Base-by-base conservation (phyloP, 176 grass and related monocot species). In the Aegilops tauschii region DNA sequence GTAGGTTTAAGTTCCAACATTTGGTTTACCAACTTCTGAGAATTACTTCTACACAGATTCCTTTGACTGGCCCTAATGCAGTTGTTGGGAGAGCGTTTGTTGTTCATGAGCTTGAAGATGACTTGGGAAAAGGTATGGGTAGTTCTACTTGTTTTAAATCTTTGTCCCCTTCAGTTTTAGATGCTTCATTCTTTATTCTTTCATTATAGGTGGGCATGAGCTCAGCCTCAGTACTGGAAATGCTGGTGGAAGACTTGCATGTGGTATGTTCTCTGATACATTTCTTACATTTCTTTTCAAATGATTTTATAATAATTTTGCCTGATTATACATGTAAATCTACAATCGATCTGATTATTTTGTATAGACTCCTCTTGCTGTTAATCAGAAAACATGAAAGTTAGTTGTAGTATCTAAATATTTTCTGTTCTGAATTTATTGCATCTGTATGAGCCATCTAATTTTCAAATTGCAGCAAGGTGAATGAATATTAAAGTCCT, bases 91-190 rank as follows among this genome's bases (percentile, higher is more conserved):
- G 97, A 86, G 97, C 97, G 72, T 94, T 99, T 78, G 97, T 99
- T 79, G 97, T 99, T 83, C 97, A 99, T 93, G 97, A 99, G 74
- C 88, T 99, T 91, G 79, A 88, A 91, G 97, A 99, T 90, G 97
- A 99, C 90, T 86, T 99, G 87, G 97, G 97, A 23, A 96, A 99
- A 91, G 97, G 97, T 99, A 86, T 23, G 39, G n/a, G 61, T 82
- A 77, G 54, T 69, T 92, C 18, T 68, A 54, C 5, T 69, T 54
- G 36, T 69, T 25, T 58, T 82, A 14, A 58, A 50, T 29, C 78
- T 80, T 81, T 63, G 14, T 3, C 65, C 12, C 17, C 17, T 69
- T 59, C 31, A 71, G 54, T 65, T 65, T 71, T 13, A 31, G 17
- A 75, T 56, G 9, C 25, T 31, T 71, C 16, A 77, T 44, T 73